Evolutionary conservation across 257 asterid genomes (phyloP).

Genomic region (Dorcoceras hygrometricum): DNA sequence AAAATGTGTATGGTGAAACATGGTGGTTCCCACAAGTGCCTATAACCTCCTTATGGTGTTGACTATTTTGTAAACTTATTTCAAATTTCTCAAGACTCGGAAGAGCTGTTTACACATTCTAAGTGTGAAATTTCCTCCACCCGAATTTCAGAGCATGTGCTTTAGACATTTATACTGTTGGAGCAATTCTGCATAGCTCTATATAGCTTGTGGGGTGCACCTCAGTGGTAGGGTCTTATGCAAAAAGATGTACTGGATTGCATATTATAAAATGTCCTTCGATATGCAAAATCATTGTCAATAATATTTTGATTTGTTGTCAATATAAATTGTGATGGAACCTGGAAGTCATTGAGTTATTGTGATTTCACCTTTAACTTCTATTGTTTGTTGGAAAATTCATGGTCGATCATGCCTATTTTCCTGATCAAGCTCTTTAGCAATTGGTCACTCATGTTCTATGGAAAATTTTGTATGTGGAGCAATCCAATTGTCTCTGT

Average conservation of each 20-base stretch:
- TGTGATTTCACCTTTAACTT: not conserved
- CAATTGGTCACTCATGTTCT: too few relatives aligned
- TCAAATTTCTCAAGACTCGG: not conserved
- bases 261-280: not conserved
- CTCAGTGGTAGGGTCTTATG: not conserved
- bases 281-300: not conserved
- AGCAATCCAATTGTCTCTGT: not conserved
- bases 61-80: too few relatives aligned
- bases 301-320: not conserved
- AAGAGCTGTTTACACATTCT: not conserved
- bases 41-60: too few relatives aligned
- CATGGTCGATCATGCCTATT: not conserved
- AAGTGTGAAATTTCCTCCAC: not conserved
- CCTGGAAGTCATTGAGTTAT: not conserved
- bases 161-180: not conserved
- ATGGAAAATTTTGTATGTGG: too few relatives aligned
- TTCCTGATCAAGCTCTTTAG: not conserved
- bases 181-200: not conserved
- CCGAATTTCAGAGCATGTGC: not conserved
- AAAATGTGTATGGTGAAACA: too few relatives aligned
- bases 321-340: not conserved
- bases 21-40: too few relatives aligned
- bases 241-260: not conserved
- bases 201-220: not conserved
- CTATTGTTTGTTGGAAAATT: not conserved